Percentiles rank a stretch among this genome's conserved stretches.
phyloP scores from a whole-genome alignment of 2,329 filamentous ascomycete species.

The Arachnomyces sp. region DNA sequence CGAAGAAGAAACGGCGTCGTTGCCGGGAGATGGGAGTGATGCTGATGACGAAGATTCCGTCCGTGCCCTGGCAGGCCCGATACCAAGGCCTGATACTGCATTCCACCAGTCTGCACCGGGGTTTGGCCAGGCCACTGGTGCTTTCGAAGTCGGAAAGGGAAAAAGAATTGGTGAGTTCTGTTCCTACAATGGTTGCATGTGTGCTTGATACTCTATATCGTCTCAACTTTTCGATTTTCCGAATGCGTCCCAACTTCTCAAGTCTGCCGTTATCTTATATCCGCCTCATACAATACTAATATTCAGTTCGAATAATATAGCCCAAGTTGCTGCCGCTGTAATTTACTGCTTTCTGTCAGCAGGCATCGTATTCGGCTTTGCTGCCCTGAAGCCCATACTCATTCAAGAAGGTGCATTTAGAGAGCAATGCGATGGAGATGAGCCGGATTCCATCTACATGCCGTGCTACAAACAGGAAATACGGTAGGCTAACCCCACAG shows the following conservation, averaged over 20 bases:
- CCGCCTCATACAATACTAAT: slow-evolving; percentile 7
- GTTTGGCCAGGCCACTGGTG: slow-evolving; percentile 25
- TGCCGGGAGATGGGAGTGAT: slow-evolving; percentile 4
- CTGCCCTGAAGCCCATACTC: slow-evolving; percentile 72
- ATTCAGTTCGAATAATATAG: slow-evolving; percentile 31
- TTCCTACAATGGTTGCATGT: background rate
- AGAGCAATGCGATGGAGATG: slow-evolving; percentile 51
- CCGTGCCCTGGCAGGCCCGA: background rate
- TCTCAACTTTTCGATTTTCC: too few relatives aligned
- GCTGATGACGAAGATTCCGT: background rate
- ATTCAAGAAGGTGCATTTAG: slow-evolving; percentile 64
- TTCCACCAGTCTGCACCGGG: slow-evolving; percentile 13
- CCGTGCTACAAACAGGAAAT: slow-evolving; percentile 53
- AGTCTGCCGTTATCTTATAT: background rate
- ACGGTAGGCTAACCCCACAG: slow-evolving; percentile 26
- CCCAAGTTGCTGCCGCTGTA: slow-evolving; percentile 60
- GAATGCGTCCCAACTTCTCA: too few relatives aligned
- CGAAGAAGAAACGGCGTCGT: slow-evolving; percentile 9
- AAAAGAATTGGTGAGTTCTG: slow-evolving; percentile 43
- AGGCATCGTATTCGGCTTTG: slow-evolving; percentile 76
- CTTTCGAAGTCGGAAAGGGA: slow-evolving; percentile 47
- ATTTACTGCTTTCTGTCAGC: slow-evolving; percentile 69
- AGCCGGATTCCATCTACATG: slow-evolving; percentile 40
- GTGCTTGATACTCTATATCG: too few relatives aligned
- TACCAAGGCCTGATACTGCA: slow-evolving; percentile 9